Evolutionary conservation across 164 flowering plant species (phyloP).

Genomic region (Kalanchoe fedtschenkoi): DNA sequence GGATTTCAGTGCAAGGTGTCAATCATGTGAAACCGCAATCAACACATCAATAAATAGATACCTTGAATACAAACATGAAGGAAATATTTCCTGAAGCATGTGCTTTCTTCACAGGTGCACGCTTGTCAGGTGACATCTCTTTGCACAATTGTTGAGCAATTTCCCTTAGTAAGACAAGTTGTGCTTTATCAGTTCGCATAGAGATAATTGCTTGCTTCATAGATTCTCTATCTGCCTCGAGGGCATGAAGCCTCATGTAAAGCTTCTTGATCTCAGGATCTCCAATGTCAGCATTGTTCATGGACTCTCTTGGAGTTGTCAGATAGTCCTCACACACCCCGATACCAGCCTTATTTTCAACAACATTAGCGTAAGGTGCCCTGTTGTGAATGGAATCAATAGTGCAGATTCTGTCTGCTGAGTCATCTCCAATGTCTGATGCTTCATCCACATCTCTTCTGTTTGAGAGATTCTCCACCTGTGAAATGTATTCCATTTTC

Average conservation of each 20-base stretch:
- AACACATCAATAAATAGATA: neutral
- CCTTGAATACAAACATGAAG: constrained; percentile 1
- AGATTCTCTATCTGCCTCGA: constrained; percentile 9
- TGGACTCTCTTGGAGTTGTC: constrained; percentile 1
- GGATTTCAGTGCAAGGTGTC: neutral
- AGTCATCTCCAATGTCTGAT: neutral
- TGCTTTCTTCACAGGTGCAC: neutral
- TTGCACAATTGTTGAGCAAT: constrained; percentile 7
- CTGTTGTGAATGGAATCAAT: constrained; percentile 4
- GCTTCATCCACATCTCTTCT: neutral
- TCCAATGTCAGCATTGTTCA: constrained; percentile 1
- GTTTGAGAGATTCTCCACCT: neutral
- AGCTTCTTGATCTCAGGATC: constrained; percentile 8
- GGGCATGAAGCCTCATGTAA: constrained; percentile 6
- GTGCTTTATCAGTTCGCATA: constrained; percentile 7
- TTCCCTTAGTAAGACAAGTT: constrained; percentile 5
- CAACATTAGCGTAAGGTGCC: neutral
- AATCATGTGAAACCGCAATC: neutral
- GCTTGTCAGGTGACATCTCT: constrained; percentile 5
- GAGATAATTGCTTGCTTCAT: constrained; percentile 6
- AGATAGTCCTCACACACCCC: neutral
- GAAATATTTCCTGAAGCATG: neutral
- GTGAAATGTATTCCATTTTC: neutral
- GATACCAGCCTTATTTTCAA: neutral
- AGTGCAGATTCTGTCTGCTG: neutral